These are phyloP conservation scores for Nemania bipapillata DNA, from an alignment of 2,329 filamentous ascomycete species.

Conservation along the genomic window DNA sequence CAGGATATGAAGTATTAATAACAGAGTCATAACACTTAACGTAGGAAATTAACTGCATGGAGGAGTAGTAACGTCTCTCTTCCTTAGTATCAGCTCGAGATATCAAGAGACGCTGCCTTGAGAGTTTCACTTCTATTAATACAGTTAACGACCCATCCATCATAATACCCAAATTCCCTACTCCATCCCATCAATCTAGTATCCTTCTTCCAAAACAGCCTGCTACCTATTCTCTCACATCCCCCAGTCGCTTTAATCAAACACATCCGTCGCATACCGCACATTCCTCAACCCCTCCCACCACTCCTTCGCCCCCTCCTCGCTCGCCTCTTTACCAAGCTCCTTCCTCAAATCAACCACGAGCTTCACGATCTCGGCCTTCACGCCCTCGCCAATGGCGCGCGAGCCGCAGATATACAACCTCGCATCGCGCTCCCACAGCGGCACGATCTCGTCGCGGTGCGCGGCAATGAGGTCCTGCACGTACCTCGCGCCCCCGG, in stretches of 20 bases:
- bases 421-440: conserved; percentile 61
- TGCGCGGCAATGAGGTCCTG: conserved; percentile 58
- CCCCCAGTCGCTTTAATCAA: too few species aligned
- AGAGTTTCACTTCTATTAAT: background rate
- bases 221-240: background rate
- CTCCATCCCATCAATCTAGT: background rate
- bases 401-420: conserved; percentile 73
- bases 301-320: conserved; percentile 59
- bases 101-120: background rate
- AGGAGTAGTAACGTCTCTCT: background rate
- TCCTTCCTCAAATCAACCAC: conserved; percentile 48
- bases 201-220: background rate
- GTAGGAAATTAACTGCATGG: too few species aligned
- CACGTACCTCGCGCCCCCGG: conserved; percentile 61
- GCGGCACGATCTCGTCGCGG: conserved; percentile 51
- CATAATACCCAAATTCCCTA: background rate
- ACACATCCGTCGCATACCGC: conserved; percentile 70
- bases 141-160: background rate
- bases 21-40: too few species aligned
- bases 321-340: conserved; percentile 47
- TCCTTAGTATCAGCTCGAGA: background rate
- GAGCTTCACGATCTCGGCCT: conserved; percentile 54
- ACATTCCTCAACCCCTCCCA: conserved; percentile 64
- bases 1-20: too few species aligned
- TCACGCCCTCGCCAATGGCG: conserved; percentile 61